Conservation (phyloP, 352 stramenopile genomes). For the Phytophthora cryptogea region DNA sequence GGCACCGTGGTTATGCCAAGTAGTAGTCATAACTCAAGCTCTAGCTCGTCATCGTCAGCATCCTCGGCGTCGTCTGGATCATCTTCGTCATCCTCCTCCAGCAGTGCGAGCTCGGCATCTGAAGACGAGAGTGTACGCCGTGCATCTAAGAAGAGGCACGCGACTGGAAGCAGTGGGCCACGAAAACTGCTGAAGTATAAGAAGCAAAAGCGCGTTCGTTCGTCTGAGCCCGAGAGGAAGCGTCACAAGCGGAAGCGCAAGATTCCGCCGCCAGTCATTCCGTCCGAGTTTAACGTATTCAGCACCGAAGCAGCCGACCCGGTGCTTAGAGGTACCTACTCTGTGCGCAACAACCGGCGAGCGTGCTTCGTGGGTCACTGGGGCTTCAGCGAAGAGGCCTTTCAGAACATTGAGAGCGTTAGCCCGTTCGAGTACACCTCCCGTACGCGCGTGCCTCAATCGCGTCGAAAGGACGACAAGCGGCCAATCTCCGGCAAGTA, state of each 20-base stretch:
- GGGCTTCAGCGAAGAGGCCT: constrained; percentile 70
- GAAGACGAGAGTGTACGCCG: constrained; percentile 14
- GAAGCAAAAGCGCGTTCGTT: constrained; percentile 23
- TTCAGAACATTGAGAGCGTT: constrained; percentile 34
- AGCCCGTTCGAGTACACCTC: constrained; percentile 79
- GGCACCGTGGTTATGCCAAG: constrained; percentile 29
- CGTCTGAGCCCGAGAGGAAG: constrained; percentile 12
- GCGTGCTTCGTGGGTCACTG: constrained; percentile 60
- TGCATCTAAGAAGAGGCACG: constrained; percentile 20
- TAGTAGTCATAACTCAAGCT: constrained; percentile 30
- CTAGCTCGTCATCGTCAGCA: constrained; percentile 21
- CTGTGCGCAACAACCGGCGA: constrained; percentile 42
- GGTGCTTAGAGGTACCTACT: constrained; percentile 63
- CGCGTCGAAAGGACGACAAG: constrained; percentile 42
- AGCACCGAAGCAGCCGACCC: constrained; percentile 46
- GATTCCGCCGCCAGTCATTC: constrained; percentile 31
- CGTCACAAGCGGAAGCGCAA: constrained; percentile 27
- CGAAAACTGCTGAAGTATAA: constrained; percentile 33
- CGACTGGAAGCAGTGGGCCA: constrained; percentile 9
- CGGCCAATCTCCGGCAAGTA: constrained; percentile 73
- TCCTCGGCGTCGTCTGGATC: constrained; percentile 9
- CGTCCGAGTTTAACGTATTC: constrained; percentile 56
- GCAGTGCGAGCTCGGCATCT: constrained; percentile 35
- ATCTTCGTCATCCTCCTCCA: constrained; percentile 26
- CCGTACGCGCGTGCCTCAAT: constrained; percentile 36